phyloP scores from a whole-genome alignment of 2,329 filamentous ascomycete genomes.

The Stagonosporopsis chrysanthemi region DNA sequence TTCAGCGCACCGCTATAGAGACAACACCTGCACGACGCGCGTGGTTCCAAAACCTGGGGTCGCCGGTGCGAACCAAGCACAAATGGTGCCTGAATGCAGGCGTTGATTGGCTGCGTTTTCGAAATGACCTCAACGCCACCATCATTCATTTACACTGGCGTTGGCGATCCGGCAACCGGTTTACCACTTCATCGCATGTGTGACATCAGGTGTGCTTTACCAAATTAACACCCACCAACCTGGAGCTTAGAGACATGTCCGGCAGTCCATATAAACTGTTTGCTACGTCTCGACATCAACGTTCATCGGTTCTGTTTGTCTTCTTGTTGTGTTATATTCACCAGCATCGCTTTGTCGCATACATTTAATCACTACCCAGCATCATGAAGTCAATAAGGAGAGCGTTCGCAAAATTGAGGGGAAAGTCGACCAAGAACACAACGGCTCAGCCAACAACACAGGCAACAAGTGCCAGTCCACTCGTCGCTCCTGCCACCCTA shows the following conservation, averaged over 20 bases:
- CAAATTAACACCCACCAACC: slow-evolving; percentile 25
- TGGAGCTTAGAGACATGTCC: slow-evolving; percentile 19
- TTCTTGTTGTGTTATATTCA: slow-evolving; percentile 1
- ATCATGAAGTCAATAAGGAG: slow-evolving; percentile 39
- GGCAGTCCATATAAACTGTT: slow-evolving; percentile 28
- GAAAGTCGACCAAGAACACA: slow-evolving; percentile 16
- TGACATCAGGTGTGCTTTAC: slow-evolving; percentile 42
- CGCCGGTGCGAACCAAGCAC: slow-evolving; percentile 16
- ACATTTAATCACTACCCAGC: slow-evolving; percentile 14
- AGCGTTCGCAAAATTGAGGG: slow-evolving; percentile 35
- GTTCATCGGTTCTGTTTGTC: neutral
- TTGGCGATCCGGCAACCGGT: slow-evolving; percentile 30
- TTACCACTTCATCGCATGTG: slow-evolving; percentile 29
- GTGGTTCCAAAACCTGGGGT: slow-evolving; percentile 27
- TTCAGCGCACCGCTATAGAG: slow-evolving; percentile 2
- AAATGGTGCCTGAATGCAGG: slow-evolving; percentile 25
- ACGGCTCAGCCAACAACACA: neutral
- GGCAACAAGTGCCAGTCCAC: neutral
- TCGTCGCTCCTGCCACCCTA: slow-evolving; percentile 7
- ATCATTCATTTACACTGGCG: slow-evolving; percentile 24
- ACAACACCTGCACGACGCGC: slow-evolving; percentile 30
- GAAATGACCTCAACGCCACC: slow-evolving; percentile 29
- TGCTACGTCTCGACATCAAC: slow-evolving; percentile 5
- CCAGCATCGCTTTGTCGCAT: slow-evolving; percentile 20
- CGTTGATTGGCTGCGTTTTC: slow-evolving; percentile 27